A percentile compares a stretch with the other conserved stretches of the same genome.
phyloP scores from a whole-genome alignment of 129 eudicot species.

The Apium graveolens region DNA sequence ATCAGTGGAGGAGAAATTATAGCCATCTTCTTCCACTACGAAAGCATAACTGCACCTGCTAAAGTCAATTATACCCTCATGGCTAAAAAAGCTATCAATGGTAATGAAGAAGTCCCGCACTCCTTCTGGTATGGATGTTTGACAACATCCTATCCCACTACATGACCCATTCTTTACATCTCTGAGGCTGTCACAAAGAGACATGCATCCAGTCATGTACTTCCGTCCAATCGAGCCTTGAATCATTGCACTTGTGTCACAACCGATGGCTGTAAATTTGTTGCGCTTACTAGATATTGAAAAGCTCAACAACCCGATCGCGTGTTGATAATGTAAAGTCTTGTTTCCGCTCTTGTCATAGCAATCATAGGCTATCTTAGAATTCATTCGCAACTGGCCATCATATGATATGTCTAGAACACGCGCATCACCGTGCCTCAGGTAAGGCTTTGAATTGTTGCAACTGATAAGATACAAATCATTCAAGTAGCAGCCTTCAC shows the following conservation, averaged over 20 bases:
- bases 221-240: background rate
- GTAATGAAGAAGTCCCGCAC: background rate
- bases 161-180: slow-evolving; percentile 30
- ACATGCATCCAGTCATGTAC: slow-evolving; percentile 36
- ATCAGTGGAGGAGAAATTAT: slow-evolving; percentile 7
- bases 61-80: slow-evolving; percentile 9
- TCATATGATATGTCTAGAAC: slow-evolving; percentile 6
- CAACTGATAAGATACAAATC: background rate
- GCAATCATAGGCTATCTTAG: background rate
- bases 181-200: slow-evolving; percentile 15
- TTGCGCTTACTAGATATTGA: slow-evolving; percentile 4
- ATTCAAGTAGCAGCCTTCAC: slow-evolving; percentile 6
- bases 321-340: background rate
- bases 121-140: slow-evolving; percentile 27
- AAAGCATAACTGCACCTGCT: slow-evolving; percentile 40
- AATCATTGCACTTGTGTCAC: slow-evolving; percentile 26
- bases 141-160: slow-evolving; percentile 48
- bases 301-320: background rate
- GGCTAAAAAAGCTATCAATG: background rate
- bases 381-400: slow-evolving; percentile 1
- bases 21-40: slow-evolving; percentile 18
- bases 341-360: background rate
- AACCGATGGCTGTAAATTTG: slow-evolving; percentile 23
- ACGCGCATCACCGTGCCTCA: background rate
- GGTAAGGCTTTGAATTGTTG: background rate